Base-by-base conservation (phyloP, 139 green algal species). In the Yamagishiella unicocca region DNA sequence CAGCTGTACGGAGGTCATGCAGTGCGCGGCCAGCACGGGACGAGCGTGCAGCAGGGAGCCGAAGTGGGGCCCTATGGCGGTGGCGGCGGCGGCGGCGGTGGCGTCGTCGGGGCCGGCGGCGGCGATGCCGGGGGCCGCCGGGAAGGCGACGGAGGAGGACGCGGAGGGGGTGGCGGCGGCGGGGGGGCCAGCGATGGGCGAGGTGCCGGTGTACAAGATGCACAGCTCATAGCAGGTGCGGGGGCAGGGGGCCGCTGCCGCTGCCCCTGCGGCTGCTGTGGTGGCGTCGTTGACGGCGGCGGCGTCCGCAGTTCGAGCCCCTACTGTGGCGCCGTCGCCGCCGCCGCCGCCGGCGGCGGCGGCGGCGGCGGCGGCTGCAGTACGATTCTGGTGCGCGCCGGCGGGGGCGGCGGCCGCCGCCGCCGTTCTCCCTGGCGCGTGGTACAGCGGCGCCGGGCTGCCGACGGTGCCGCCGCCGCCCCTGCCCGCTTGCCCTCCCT, bases 1-100 rank as follows among this genome's bases (percentile, higher is more conserved):
- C 87, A 98, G 97, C 92, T 99, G 97, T 25, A 99, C 93, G 67
- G 89, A 96, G n/a, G 97, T 99, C 50, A 99, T 92, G 93, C 97
- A 99, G 92, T 99, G 97, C 10, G 96, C 97, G 10, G 97, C 97
- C n/a, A 89, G 91, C n/a, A 99, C 92, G 42, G 85, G 90, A 68
- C 90, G 83, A 33, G 94, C 92, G 7, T 79, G 53, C 71, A 97
- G 71, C 35, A 96, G 87, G 35, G 88, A 25, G 21, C 93, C 95
- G 43, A 96, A 94, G 42, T 37, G 72, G 27, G 43, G 74, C 4
- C 89, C 68, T 19, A 68, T 9, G 14, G 62, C 29, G 27, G 54
- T 43, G 12, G 71, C 22, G 68, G 46, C n/a, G 9, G 62, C 40
- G 21, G 72, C 46, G 27, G 55, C 25, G 27, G 72, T 61, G 25